Conservation (phyloP, 164 flowering plant species). For the Sextonia rubra region DNA sequence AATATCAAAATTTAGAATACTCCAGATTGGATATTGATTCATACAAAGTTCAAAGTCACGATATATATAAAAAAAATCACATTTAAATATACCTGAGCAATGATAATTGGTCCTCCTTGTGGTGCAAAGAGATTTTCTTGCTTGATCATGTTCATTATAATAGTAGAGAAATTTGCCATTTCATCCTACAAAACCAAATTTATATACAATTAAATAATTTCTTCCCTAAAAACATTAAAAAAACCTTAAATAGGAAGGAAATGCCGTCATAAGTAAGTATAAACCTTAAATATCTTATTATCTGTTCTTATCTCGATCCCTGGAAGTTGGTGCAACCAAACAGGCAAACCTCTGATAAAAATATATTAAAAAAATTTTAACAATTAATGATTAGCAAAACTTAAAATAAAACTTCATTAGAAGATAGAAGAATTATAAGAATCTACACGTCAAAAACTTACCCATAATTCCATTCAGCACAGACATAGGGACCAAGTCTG, state of each 20-base stretch:
- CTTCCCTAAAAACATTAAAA: neutral
- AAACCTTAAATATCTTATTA: conserved; percentile 24
- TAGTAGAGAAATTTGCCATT: conserved; percentile 4
- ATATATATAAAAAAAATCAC: neutral
- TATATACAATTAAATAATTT: neutral
- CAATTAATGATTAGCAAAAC: conserved; percentile 3
- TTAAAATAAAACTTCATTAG: neutral
- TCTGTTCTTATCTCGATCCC: conserved; percentile 36
- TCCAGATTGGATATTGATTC: neutral
- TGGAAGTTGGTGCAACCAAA: conserved; percentile 47
- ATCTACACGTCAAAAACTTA: neutral
- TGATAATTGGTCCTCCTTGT: conserved; percentile 15
- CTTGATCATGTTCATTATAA: conserved; percentile 6
- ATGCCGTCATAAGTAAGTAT: neutral
- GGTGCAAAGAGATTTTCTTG: conserved; percentile 8
- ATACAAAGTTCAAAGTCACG: neutral
- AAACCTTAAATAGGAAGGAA: neutral
- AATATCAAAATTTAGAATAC: neutral
- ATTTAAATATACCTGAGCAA: conserved; percentile 7
- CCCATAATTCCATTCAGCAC: conserved; percentile 18
- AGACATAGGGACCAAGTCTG: conserved; percentile 6
- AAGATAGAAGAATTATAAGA: neutral
- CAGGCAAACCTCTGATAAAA: conserved; percentile 12
- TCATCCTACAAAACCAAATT: neutral
- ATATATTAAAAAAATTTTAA: neutral